These are phyloP conservation scores for Dactylellina sp. DNA, from an alignment of 2,329 filamentous ascomycete species.

Conservation along the genomic window DNA sequence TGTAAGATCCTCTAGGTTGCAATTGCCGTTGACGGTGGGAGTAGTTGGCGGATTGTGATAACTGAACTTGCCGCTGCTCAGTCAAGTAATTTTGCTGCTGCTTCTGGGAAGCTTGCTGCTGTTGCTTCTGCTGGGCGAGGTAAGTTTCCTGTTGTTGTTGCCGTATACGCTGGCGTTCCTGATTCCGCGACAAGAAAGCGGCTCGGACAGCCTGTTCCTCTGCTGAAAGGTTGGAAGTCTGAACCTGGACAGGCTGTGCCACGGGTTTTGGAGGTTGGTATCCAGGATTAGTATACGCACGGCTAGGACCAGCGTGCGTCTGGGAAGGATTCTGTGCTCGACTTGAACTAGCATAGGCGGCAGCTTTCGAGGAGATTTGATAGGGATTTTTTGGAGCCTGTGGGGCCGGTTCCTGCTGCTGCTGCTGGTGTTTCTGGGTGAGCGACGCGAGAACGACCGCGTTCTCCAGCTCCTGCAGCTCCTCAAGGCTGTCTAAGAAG, in stretches of 20 bases:
- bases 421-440: conserved; percentile 47
- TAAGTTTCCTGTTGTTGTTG: conserved; percentile 43
- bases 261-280: conserved; percentile 37
- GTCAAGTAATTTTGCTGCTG: conserved; percentile 11
- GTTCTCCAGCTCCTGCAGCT: conserved; percentile 54
- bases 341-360: conserved; percentile 22
- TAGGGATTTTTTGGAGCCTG: conserved; percentile 39
- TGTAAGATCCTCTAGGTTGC: conserved; percentile 37
- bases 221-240: conserved; percentile 21
- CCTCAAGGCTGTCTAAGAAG: conserved; percentile 46
- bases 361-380: conserved; percentile 48
- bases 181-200: conserved; percentile 38
- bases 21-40: conserved; percentile 53
- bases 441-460: conserved; percentile 51
- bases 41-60: conserved; percentile 42
- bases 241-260: conserved; percentile 10
- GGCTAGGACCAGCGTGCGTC: conserved; percentile 8
- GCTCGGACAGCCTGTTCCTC: conserved; percentile 48
- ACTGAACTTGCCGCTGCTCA: conserved; percentile 35
- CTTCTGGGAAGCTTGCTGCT: conserved; percentile 10
- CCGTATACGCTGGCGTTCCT: conserved; percentile 38
- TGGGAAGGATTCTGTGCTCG: conserved; percentile 24
- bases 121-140: conserved; percentile 32
- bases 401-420: conserved; percentile 28
- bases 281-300: conserved; percentile 25